Percentiles rank a stretch among this genome's conserved stretches.
phyloP scores from a whole-genome alignment of 2,329 filamentous ascomycete species.

The Penicillium sp. region DNA sequence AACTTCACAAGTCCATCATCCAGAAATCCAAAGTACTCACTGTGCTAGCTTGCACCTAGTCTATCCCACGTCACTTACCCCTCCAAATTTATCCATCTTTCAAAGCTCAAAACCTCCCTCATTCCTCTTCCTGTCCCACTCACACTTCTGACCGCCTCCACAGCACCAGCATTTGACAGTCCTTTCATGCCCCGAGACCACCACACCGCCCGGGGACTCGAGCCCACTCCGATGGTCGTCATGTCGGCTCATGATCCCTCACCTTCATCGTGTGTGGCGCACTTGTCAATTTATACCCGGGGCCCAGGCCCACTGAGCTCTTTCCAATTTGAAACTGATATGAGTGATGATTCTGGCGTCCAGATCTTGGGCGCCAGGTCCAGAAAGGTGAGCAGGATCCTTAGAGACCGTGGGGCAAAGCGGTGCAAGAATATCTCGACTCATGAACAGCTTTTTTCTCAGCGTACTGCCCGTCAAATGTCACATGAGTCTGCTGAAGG shows the following conservation, averaged over 20 bases:
- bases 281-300: neutral
- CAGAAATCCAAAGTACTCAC: no score
- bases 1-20: conserved; percentile 9
- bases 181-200: conserved; percentile 4
- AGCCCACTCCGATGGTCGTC: conserved; percentile 4
- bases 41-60: no score
- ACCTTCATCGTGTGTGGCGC: neutral
- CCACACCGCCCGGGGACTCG: conserved; percentile 13
- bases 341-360: conserved; percentile 35
- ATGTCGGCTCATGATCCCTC: conserved; percentile 4
- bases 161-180: conserved; percentile 3
- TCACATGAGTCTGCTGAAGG: conserved; percentile 27
- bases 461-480: conserved; percentile 37
- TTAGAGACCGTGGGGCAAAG: conserved; percentile 23
- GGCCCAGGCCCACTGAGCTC: neutral
- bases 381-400: conserved; percentile 30
- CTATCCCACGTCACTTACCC: conserved; percentile 1
- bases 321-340: conserved; percentile 18
- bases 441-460: conserved; percentile 13
- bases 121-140: neutral
- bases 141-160: neutral
- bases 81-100: conserved; percentile 2
- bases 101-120: no score
- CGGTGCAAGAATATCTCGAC: conserved; percentile 10
- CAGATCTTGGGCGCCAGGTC: conserved; percentile 35